Evolutionary conservation across 768 basidiomycete genomes (phyloP).

Genomic region (Strobilomyces confusus): DNA sequence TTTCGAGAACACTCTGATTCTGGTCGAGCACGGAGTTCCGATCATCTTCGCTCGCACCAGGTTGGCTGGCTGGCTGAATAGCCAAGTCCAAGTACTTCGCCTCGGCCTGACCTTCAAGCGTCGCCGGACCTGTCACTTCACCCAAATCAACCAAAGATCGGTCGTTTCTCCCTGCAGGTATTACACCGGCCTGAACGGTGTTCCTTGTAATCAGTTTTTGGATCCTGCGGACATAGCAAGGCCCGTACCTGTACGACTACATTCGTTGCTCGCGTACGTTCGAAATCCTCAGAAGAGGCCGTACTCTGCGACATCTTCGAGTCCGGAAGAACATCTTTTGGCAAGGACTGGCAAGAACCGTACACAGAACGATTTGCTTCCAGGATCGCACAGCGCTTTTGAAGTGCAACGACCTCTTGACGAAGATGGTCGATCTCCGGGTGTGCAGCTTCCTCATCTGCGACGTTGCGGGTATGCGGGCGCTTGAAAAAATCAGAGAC

Average conservation of each 20-base stretch:
- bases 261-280: background rate
- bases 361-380: background rate
- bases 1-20: background rate
- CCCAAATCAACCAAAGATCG: too few species aligned
- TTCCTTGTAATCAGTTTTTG: background rate
- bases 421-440: slow-evolving; percentile 2
- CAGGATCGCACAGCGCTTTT: background rate
- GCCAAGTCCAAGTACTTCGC: too few species aligned
- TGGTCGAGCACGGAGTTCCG: background rate
- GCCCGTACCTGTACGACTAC: background rate
- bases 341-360: background rate
- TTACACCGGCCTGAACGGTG: background rate
- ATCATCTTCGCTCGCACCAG: background rate
- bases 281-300: background rate
- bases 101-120: background rate
- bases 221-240: background rate
- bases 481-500: background rate
- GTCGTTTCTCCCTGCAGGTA: background rate
- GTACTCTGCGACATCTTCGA: background rate
- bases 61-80: background rate
- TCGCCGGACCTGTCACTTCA: too few species aligned
- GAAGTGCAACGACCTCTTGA: background rate
- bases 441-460: background rate
- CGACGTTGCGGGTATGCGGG: background rate
- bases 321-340: background rate